phyloP scores from a whole-genome alignment of 2,329 filamentous ascomycete genomes.

The Rutstroemia sp. region DNA sequence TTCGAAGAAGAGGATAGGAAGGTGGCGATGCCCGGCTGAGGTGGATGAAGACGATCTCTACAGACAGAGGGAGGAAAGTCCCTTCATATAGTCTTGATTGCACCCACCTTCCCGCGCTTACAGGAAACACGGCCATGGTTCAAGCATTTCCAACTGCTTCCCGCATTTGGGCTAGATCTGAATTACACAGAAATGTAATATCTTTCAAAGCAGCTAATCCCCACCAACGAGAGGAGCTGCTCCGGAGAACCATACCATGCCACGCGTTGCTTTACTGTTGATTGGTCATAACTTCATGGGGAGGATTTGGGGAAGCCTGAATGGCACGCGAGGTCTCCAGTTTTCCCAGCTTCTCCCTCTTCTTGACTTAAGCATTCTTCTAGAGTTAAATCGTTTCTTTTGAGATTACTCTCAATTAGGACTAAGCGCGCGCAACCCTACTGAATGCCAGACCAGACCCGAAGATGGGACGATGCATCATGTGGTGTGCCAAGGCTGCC shows the following conservation, averaged over 20 bases:
- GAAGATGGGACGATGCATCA: neutral
- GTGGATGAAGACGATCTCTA: neutral
- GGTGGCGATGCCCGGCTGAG: neutral
- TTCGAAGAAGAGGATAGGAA: neutral
- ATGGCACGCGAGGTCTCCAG: neutral
- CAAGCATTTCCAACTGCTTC: neutral
- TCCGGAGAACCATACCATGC: neutral
- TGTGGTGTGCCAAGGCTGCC: neutral
- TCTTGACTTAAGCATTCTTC: neutral
- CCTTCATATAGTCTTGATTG: neutral
- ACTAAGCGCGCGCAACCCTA: neutral
- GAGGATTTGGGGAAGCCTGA: neutral
- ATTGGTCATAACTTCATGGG: neutral
- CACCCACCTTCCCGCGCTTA: neutral
- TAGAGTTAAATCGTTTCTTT: neutral
- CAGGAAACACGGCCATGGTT: neutral
- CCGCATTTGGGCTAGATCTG: neutral
- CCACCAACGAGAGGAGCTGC: neutral
- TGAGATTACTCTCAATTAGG: neutral
- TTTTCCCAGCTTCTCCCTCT: neutral
- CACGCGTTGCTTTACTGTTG: neutral
- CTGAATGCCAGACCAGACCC: neutral
- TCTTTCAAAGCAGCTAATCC: neutral
- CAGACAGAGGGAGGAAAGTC: neutral
- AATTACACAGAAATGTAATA: neutral